Base-by-base conservation (phyloP, 2,329 filamentous ascomycete species). In the Ophiocordyceps polyrhachis-furcata region DNA sequence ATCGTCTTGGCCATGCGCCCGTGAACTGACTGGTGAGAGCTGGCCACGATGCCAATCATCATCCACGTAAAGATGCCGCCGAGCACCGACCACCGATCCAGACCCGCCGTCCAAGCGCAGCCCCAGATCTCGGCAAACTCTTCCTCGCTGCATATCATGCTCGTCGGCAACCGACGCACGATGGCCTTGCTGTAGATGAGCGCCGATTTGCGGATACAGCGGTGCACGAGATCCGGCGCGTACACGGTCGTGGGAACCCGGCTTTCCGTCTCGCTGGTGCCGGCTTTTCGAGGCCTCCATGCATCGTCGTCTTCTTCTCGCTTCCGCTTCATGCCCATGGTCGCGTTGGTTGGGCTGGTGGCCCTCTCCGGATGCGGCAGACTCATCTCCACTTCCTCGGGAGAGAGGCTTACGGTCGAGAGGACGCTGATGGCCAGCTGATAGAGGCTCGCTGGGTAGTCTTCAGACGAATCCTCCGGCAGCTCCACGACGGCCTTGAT, bases 61-160 rank as follows among this genome's bases (percentile, higher is more conserved):
- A 69, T 55, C 70, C 69, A 73, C 43, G 63, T 56, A 45, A 69
- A 68, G 14, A 74, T 62, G 29, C 70, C 70, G 14, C 70, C 56
- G 21, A 68, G 58, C 2, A 58, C 53, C 47, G 66, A 65, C 69
- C 69, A 71, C 5, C 58, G 60, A 3, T 63, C 55, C 31, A 71
- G 56, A 2, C 66, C 62, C 5, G 69, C 63, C 17, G 62, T 58
- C 69, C 70, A 73, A 12, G 65, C 58, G 3, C 62, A 61, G 14
- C 56, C 57, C 70, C 70, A 74, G 5, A 73, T 60, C 40, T 53
- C 51, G 11, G 58, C 45, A 46, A 70, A 65, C 40, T 70, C 65
- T 9, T 52, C 48, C 4, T 58, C 48, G 3, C 56, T 57, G 45
- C 69, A 66, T 1, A 65, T 55, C 6, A 51, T 46, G 44, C 63